Conservation (phyloP, 768 basidiomycete genomes). For the Hygrophorus pudorinus region DNA sequence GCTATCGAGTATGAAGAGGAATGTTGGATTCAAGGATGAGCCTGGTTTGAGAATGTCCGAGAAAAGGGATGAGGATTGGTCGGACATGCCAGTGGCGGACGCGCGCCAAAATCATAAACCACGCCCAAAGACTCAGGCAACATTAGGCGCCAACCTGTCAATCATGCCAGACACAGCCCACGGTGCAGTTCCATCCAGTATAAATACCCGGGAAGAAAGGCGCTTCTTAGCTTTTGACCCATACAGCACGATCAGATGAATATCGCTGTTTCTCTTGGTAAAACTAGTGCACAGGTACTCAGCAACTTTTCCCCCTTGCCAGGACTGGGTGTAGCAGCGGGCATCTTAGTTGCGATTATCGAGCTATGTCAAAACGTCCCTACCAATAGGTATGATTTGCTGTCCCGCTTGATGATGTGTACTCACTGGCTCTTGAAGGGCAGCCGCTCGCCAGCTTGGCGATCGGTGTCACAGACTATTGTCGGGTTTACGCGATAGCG, state of each 20-base stretch:
- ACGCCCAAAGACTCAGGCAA: no score
- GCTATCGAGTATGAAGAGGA: conserved; percentile 53
- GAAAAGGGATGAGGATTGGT: conserved; percentile 27
- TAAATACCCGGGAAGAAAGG: no score
- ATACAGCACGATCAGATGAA: neutral
- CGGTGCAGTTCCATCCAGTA: neutral
- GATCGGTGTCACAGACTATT: conserved; percentile 5
- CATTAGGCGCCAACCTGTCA: neutral
- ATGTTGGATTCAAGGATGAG: conserved; percentile 64
- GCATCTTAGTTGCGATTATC: conserved; percentile 31
- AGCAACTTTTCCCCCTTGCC: conserved; percentile 40
- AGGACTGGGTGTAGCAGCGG: conserved; percentile 32
- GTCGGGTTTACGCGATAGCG: neutral
- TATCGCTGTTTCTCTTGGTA: conserved; percentile 14
- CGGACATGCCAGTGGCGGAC: neutral
- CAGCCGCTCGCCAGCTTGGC: conserved; percentile 3
- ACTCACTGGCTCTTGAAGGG: neutral
- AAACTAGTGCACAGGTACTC: conserved; percentile 33
- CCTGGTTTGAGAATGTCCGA: conserved; percentile 59
- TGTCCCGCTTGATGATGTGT: neutral
- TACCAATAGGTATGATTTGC: conserved; percentile 32
- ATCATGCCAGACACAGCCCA: neutral
- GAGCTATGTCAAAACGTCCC: conserved; percentile 35
- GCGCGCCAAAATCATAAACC: no score
- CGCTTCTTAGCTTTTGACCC: no score